Evolutionary conservation across 257 asterid genomes (phyloP).

Genomic region (Solanum appendiculatum): DNA sequence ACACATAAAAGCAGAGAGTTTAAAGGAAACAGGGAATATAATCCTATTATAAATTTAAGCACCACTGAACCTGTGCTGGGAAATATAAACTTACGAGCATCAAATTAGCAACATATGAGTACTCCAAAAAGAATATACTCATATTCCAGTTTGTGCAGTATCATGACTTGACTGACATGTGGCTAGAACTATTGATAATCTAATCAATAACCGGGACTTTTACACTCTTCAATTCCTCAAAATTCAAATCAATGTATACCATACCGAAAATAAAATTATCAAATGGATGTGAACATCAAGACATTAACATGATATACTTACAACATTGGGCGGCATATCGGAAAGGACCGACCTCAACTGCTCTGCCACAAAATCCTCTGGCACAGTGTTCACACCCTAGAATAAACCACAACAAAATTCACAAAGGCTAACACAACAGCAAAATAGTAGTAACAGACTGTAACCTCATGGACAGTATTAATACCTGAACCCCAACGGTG

Average conservation of each 20-base stretch:
- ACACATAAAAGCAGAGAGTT: background rate
- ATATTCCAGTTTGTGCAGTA: background rate
- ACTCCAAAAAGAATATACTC: background rate
- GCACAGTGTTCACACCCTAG: slow-evolving; percentile 60
- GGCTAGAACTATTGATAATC: background rate
- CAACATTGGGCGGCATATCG: slow-evolving; percentile 92
- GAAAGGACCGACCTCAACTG: slow-evolving; percentile 78
- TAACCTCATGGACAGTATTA: background rate
- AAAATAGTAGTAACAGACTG: background rate
- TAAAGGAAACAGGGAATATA: background rate
- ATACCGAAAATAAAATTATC: background rate
- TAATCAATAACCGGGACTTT: background rate
- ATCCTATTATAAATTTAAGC: background rate
- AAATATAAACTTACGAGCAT: background rate
- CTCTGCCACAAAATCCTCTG: slow-evolving; percentile 59
- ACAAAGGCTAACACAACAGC: background rate
- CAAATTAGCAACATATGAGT: background rate
- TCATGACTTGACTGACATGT: background rate
- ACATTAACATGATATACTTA: slow-evolving; percentile 25
- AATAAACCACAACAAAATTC: slow-evolving; percentile 7
- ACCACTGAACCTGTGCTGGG: background rate
- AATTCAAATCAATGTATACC: background rate
- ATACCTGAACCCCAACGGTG: slow-evolving; percentile 86
- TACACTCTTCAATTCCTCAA: background rate
- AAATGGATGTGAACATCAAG: background rate